Conservation (phyloP, 225 moss, liverwort and hornwort genomes). For the Physcomitrium patens region DNA sequence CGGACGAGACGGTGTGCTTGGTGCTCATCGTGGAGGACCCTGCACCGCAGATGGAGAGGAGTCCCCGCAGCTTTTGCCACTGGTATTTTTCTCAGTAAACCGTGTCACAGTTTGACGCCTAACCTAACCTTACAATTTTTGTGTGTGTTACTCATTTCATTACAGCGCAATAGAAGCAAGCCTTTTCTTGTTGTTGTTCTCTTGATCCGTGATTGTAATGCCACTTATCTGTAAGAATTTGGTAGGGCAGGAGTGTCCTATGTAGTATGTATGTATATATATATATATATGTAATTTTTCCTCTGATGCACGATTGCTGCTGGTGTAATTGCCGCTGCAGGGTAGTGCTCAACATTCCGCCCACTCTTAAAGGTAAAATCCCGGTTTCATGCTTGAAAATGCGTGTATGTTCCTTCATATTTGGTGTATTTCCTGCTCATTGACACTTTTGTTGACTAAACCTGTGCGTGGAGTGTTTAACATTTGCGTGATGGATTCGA, state of each 20-base stretch:
- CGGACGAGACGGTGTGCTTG: constrained; percentile 62
- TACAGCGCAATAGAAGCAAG: no score
- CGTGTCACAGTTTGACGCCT: no score
- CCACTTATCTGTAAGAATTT: no score
- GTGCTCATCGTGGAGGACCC: constrained; percentile 75
- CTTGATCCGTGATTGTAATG: no score
- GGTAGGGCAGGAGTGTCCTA: no score
- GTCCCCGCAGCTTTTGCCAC: constrained; percentile 49
- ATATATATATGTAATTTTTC: no score
- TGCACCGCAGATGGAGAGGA: constrained; percentile 43
- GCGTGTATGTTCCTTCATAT: background rate
- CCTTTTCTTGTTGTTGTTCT: no score
- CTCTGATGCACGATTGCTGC: background rate
- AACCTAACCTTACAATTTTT: background rate
- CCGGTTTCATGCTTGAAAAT: background rate
- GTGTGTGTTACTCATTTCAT: background rate
- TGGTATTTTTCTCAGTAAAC: constrained; percentile 39
- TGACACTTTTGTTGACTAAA: background rate
- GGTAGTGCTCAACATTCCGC: constrained; percentile 82
- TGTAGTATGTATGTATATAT: no score
- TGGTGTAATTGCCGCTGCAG: constrained; percentile 37
- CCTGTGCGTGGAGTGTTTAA: background rate
- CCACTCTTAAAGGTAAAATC: constrained; percentile 64
- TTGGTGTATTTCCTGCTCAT: background rate
- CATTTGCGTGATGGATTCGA: background rate